A percentile compares a stretch with the other conserved stretches of the same genome.
These are phyloP conservation scores for Monosporascus sp. DNA, from an alignment of 2,329 filamentous ascomycete species.

Conservation along the genomic window DNA sequence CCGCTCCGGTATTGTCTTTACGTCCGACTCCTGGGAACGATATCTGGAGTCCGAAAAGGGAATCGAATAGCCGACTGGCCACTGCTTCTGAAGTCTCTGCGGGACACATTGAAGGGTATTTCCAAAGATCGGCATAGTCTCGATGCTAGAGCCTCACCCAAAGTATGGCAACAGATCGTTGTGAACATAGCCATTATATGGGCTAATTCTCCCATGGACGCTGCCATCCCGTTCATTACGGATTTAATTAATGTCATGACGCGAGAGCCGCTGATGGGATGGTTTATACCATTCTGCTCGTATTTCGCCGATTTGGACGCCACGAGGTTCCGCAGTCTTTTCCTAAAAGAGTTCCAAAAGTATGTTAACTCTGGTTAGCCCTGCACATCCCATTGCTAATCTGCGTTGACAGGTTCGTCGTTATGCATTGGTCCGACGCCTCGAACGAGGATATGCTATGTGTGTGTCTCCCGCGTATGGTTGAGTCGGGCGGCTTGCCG, in stretches of 20 bases:
- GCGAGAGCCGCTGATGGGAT: constrained; percentile 58
- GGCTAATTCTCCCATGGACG: constrained; percentile 73
- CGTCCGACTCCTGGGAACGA: constrained; percentile 58
- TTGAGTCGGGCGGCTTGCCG: constrained; percentile 50
- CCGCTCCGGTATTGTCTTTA: constrained; percentile 43
- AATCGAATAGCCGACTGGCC: constrained; percentile 69
- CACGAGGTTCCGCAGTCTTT: constrained; percentile 71
- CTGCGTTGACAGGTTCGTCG: constrained; percentile 60
- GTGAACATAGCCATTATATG: constrained; percentile 61
- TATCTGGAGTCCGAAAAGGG: constrained; percentile 78
- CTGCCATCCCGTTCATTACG: constrained; percentile 65
- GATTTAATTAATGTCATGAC: constrained; percentile 61
- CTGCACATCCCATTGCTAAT: constrained; percentile 17
- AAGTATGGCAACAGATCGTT: constrained; percentile 54
- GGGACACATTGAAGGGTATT: constrained; percentile 45
- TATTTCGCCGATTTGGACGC: constrained; percentile 70
- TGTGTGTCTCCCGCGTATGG: constrained; percentile 62
- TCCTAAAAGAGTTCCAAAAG: constrained; percentile 77
- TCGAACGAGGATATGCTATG: constrained; percentile 64
- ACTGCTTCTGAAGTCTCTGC: constrained; percentile 51
- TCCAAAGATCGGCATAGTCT: constrained; percentile 35
- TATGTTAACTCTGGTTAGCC: constrained; percentile 32
- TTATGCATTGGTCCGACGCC: constrained; percentile 64
- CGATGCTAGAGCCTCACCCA: constrained; percentile 26
- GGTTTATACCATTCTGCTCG: constrained; percentile 82